Percentiles rank a stretch among this genome's conserved stretches.
phyloP scores from a whole-genome alignment of 176 grass and related monocot species.

The Phoenix dactylifera region DNA sequence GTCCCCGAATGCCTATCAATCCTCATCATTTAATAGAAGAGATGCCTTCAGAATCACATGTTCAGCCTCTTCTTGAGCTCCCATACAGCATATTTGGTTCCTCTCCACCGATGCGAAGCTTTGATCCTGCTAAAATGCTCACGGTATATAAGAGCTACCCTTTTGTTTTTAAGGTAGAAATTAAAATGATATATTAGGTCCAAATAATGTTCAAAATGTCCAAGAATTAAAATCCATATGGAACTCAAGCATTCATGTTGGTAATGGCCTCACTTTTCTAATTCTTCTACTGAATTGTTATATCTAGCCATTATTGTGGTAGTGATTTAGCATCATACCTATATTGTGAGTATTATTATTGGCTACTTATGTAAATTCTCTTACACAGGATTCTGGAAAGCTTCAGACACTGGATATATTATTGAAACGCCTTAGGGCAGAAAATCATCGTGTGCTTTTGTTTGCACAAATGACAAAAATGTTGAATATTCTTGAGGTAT shows the following conservation, averaged over 20 bases:
- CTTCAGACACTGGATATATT: slow-evolving; percentile 89
- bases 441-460: slow-evolving; percentile 91
- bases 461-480: slow-evolving; percentile 99
- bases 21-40: slow-evolving; percentile 81
- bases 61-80: slow-evolving; percentile 59
- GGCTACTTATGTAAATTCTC: slow-evolving; percentile 24
- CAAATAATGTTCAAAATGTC: too few relatives aligned
- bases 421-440: slow-evolving; percentile 69
- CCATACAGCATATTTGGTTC: slow-evolving; percentile 97
- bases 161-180: too few relatives aligned
- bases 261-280: too few relatives aligned
- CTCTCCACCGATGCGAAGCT: slow-evolving; percentile 90
- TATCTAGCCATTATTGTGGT: too few relatives aligned
- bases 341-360: too few relatives aligned
- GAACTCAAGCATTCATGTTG: too few relatives aligned
- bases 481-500: slow-evolving; percentile 99
- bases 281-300: too few relatives aligned
- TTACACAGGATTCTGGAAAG: slow-evolving; percentile 89
- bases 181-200: too few relatives aligned
- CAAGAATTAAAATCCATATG: too few relatives aligned
- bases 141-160: slow-evolving; percentile 29
- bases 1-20: slow-evolving; percentile 52
- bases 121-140: slow-evolving; percentile 99
- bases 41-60: slow-evolving; percentile 42
- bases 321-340: too few relatives aligned